Evolutionary conservation across 1,139 yeast species (phyloP).

Genomic region (Eremothecium gossypii): DNA sequence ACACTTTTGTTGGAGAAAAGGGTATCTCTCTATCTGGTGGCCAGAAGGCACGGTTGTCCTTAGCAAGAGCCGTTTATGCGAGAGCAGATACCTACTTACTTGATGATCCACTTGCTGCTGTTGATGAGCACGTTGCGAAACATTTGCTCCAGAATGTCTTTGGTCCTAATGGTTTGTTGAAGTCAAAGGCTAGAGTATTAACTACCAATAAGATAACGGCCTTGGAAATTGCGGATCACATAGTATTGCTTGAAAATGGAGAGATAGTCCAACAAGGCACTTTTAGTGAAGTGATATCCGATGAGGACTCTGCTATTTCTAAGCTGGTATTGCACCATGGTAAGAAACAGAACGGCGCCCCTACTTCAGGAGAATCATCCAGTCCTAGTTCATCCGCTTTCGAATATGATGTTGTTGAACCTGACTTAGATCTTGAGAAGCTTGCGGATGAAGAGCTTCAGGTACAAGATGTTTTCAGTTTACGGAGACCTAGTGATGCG

Average conservation of each 20-base stretch:
- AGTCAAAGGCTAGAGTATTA: conserved; percentile 65
- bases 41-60: conserved; percentile 85
- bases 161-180: conserved; percentile 73
- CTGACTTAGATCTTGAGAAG: conserved; percentile 4
- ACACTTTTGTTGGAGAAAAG: conserved; percentile 90
- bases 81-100: conserved; percentile 85
- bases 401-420: conserved; percentile 15
- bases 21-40: conserved; percentile 97
- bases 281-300: conserved; percentile 47
- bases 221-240: conserved; percentile 63
- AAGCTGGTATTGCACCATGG: conserved; percentile 72
- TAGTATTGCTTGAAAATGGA: conserved; percentile 70
- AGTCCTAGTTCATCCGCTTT: conserved; percentile 23
- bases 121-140: conserved; percentile 89
- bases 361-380: conserved; percentile 9
- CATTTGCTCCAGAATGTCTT: conserved; percentile 72
- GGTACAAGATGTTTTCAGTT: conserved; percentile 32
- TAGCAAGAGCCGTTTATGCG: conserved; percentile 93
- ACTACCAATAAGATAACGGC: conserved; percentile 89
- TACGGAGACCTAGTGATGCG: conserved; percentile 66
- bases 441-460: conserved; percentile 14
- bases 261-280: conserved; percentile 71
- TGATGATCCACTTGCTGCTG: conserved; percentile 92
- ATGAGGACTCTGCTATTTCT: conserved; percentile 44
- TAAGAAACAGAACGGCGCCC: conserved; percentile 24